Percentiles rank a stretch among this genome's conserved stretches.
Conservation (phyloP, 768 basidiomycete genomes). For the Coprinopsis cinerea region DNA sequence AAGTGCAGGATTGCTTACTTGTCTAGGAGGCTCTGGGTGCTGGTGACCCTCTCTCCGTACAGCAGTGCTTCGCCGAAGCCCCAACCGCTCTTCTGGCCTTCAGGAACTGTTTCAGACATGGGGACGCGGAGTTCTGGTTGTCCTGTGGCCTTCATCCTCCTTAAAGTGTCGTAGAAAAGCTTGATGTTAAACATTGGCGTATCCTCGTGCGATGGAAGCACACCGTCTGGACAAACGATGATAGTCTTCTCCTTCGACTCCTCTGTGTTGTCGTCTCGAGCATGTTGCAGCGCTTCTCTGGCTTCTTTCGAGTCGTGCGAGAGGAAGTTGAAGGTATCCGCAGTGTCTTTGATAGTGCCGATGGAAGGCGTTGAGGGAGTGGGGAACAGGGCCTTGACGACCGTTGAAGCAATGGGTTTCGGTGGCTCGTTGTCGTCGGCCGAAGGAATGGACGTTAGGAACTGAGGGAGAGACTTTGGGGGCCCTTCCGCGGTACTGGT, state of each 20-base stretch:
- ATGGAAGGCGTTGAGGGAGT: neutral
- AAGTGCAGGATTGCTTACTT: constrained; percentile 47
- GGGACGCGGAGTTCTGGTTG: neutral
- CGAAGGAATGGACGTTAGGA: constrained; percentile 42
- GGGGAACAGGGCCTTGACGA: no score
- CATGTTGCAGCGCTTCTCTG: constrained; percentile 20
- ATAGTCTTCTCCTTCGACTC: constrained; percentile 46
- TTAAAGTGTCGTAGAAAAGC: constrained; percentile 53
- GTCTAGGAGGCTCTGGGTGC: constrained; percentile 92
- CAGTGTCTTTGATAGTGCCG: constrained; percentile 50
- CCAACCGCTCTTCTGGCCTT: constrained; percentile 28
- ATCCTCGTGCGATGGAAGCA: constrained; percentile 41
- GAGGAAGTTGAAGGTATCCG: constrained; percentile 68
- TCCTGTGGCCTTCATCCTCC: constrained; percentile 21
- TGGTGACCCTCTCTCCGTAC: constrained; percentile 87
- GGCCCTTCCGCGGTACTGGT: constrained; percentile 16
- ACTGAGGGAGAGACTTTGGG: constrained; percentile 50
- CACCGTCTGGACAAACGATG: constrained; percentile 42
- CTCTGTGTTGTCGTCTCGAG: constrained; percentile 13
- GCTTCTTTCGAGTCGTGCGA: constrained; percentile 26
- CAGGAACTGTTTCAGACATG: constrained; percentile 18
- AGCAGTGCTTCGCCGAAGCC: constrained; percentile 72
- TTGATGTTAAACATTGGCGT: constrained; percentile 72
- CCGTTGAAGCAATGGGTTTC: constrained; percentile 22
- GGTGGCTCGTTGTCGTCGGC: constrained; percentile 35